Conservation (phyloP, 2,329 filamentous ascomycete genomes). For the Aspergillus transmontanensis region DNA sequence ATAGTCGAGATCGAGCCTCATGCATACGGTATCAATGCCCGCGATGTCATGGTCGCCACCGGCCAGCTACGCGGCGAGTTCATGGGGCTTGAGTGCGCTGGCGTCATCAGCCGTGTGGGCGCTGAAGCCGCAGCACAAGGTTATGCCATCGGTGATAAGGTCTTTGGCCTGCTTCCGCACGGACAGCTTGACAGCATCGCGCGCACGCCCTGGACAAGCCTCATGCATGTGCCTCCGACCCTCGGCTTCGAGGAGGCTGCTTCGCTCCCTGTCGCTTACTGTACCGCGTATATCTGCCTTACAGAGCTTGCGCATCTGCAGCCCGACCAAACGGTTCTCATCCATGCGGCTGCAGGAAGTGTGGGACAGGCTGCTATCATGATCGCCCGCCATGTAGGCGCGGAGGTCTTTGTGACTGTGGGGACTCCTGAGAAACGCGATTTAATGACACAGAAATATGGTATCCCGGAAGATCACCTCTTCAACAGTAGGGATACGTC, state of each 20-base stretch:
- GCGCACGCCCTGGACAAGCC: slow-evolving; percentile 33
- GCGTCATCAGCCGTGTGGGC: neutral
- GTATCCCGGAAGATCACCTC: neutral
- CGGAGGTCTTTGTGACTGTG: neutral
- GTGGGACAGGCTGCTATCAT: neutral
- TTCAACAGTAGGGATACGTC: slow-evolving; percentile 1
- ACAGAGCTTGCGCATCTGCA: neutral
- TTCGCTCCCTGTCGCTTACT: neutral
- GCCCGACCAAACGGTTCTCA: neutral
- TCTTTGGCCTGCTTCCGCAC: slow-evolving; percentile 26
- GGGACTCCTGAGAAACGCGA: neutral
- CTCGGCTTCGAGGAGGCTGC: slow-evolving; percentile 13
- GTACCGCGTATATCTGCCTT: slow-evolving; percentile 1
- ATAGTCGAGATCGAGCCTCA: slow-evolving; percentile 1
- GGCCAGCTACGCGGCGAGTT: neutral
- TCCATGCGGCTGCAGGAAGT: neutral
- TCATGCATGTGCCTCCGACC: slow-evolving; percentile 30
- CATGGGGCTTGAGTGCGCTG: neutral
- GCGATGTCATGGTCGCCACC: neutral
- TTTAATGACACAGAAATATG: neutral
- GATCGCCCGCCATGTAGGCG: neutral
- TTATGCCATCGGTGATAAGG: neutral
- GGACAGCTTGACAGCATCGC: slow-evolving; percentile 30
- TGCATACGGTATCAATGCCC: slow-evolving; percentile 6
- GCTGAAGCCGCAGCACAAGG: neutral